phyloP scores from a whole-genome alignment of 2,329 filamentous ascomycete genomes.

The Scopulariopsis brevicaulis region DNA sequence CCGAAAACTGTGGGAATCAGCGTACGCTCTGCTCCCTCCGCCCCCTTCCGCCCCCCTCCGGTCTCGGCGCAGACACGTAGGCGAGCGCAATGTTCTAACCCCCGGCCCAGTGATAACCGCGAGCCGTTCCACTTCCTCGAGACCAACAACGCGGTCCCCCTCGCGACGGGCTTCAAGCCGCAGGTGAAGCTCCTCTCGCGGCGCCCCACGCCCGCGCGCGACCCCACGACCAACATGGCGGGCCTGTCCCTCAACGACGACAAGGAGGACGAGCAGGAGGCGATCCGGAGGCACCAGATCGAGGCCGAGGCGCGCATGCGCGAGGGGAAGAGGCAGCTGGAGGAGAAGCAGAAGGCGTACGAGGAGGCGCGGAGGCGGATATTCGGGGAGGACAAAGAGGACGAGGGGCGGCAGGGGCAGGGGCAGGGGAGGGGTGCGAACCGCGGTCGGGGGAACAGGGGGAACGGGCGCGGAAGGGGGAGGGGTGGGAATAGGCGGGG shows the following conservation, averaged over 20 bases:
- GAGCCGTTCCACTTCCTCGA: conserved; percentile 68
- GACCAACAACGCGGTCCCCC: conserved; percentile 47
- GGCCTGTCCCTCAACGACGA: conserved; percentile 36
- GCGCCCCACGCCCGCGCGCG: conserved; percentile 56
- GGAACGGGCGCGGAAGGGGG: not conserved
- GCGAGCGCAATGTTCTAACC: not conserved
- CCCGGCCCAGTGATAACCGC: conserved; percentile 50
- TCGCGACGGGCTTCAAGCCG: conserved; percentile 63
- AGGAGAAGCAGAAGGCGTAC: conserved; percentile 85
- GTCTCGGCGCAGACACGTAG: not conserved
- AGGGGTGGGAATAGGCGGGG: not conserved
- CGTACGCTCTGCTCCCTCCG: conserved; percentile 38
- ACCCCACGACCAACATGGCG: conserved; percentile 36
- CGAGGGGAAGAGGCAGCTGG: conserved; percentile 66
- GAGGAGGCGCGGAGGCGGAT: conserved; percentile 81
- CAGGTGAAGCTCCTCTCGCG: conserved; percentile 77
- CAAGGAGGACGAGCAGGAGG: conserved; percentile 56
- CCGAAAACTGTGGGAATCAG: conserved; percentile 78
- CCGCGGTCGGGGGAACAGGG: conserved; percentile 1
- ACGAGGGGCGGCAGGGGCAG: conserved; percentile 21
- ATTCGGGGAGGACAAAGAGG: conserved; percentile 47
- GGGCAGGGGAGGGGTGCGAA: conserved; percentile 15
- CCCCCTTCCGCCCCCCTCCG: not conserved
- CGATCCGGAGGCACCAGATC: conserved; percentile 46
- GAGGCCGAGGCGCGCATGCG: conserved; percentile 68